A percentile compares a stretch with the other conserved stretches of the same genome.
These are phyloP conservation scores for Rhizopogon rudus DNA, from an alignment of 768 basidiomycete species.

Conservation along the genomic window DNA sequence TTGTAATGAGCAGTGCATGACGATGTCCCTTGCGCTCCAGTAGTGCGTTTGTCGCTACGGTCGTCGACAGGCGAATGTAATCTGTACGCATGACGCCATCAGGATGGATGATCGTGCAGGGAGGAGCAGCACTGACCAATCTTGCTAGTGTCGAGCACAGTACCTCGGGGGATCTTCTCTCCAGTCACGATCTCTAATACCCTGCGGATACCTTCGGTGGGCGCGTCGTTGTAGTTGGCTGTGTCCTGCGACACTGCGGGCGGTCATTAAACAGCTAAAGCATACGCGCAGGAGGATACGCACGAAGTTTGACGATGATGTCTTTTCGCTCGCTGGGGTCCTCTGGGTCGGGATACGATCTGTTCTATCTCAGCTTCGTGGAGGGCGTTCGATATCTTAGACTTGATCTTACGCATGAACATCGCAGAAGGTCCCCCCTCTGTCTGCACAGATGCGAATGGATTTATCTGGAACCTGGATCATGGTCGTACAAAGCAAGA, in stretches of 20 bases:
- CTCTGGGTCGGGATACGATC: conserved; percentile 73
- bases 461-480: conserved; percentile 61
- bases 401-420: conserved; percentile 61
- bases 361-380: conserved; percentile 16
- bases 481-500: background rate
- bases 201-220: conserved; percentile 89
- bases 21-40: conserved; percentile 92
- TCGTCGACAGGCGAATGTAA: conserved; percentile 89
- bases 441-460: conserved; percentile 80
- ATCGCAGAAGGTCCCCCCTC: conserved; percentile 93
- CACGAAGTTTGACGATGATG: conserved; percentile 85
- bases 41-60: conserved; percentile 94
- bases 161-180: conserved; percentile 59
- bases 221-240: conserved; percentile 84
- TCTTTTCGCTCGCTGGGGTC: conserved; percentile 60
- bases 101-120: background rate
- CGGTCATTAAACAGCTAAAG: background rate
- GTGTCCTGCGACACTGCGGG: conserved; percentile 82
- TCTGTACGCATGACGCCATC: conserved; percentile 39
- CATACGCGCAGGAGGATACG: conserved; percentile 16
- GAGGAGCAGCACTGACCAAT: conserved; percentile 49
- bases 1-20: conserved; percentile 87
- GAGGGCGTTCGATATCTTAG: background rate
- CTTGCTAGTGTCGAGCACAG: conserved; percentile 67
- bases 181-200: conserved; percentile 77